Evolutionary conservation across 2,329 filamentous ascomycete genomes (phyloP), one percentile per base, ranked within the genome.

Genomic region (Penicillium sp.): DNA sequence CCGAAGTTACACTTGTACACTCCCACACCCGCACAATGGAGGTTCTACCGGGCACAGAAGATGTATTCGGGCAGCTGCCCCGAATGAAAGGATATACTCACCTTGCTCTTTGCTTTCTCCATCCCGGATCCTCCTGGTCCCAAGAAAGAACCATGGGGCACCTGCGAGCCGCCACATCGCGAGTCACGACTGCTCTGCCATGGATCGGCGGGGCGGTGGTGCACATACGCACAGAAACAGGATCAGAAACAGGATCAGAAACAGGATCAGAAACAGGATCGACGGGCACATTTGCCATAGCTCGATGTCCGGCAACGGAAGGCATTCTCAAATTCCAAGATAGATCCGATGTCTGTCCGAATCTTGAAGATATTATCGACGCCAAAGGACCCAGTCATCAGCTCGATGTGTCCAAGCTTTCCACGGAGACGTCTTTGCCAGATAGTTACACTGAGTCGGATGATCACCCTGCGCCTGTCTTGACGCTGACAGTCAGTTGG

Each of bases 151-250:
- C 52, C 23, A 17, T 53, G 6, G 7, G 40, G 29, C 29, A 46
- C 13, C 37, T 62, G 4, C 26, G 55, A 46, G 8, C 23, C 9
- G 60, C 58, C n/a, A 44, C 49, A 23, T 21, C 8, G 9, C 54
- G 51, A 18, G 36, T 64, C 21, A 55, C 37, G 7, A 21, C 46
- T 3, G 44, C 46, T 51, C 24, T 60, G 10, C 64, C 65, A 18
- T 67, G 64, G 64, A 29, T 67, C n/a, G 58, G 51, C 1, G 56
- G 56, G 2, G 43, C 55, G 39, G 59, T 66, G 1, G 17, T 64
- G 17, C 53, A 54, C 41, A n/a, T n/a, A n/a, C n/a, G n/a, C n/a
- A n/a, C n/a, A n/a, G n/a, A n/a, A n/a, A 15, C 55, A 51, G 39
- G 58, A 41, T 15, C 58, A 61, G 17, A 53, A 58, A 12, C 29